Percentiles rank a stretch among this genome's conserved stretches.
These are phyloP conservation scores for Coemansia sp. DNA, from an alignment of 192 early-diverging fungal species.

Conservation along the genomic window DNA sequence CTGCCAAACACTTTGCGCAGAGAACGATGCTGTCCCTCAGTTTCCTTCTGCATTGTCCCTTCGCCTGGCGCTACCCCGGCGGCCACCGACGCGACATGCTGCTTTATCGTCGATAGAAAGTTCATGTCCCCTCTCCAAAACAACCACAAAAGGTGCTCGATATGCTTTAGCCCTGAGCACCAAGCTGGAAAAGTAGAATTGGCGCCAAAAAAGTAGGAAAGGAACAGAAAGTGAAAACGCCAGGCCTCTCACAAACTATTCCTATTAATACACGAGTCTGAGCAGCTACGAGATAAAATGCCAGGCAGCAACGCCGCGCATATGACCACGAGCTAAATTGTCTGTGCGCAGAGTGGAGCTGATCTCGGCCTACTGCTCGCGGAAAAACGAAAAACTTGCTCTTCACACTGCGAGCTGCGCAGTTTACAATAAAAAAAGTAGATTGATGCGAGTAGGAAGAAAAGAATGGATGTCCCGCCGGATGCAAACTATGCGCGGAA, in stretches of 20 bases:
- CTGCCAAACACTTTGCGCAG: constrained; percentile 15
- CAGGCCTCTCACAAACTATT: not conserved
- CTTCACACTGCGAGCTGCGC: not conserved
- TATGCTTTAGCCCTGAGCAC: not conserved
- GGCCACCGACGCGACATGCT: constrained; percentile 28
- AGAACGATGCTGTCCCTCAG: constrained; percentile 1
- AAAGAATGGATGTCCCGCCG: not conserved
- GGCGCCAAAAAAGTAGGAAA: not conserved
- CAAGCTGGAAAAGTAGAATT: not conserved
- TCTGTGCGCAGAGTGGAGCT: constrained; percentile 1
- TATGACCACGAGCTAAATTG: not conserved
- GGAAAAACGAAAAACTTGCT: not conserved
- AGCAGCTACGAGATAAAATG: not conserved
- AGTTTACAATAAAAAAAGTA: not conserved
- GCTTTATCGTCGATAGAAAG: constrained; percentile 32
- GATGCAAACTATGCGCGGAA: not conserved
- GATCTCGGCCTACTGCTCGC: not conserved
- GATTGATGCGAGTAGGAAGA: not conserved
- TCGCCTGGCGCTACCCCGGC: constrained; percentile 2
- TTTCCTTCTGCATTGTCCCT: not conserved
- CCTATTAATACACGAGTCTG: not conserved
- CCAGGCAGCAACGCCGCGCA: constrained; percentile 1
- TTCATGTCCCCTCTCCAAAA: constrained; percentile 16
- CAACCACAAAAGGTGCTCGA: not conserved
- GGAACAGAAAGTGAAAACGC: not conserved